Conservation (phyloP, 768 basidiomycete species). For the Crassisporium funariophilum region DNA sequence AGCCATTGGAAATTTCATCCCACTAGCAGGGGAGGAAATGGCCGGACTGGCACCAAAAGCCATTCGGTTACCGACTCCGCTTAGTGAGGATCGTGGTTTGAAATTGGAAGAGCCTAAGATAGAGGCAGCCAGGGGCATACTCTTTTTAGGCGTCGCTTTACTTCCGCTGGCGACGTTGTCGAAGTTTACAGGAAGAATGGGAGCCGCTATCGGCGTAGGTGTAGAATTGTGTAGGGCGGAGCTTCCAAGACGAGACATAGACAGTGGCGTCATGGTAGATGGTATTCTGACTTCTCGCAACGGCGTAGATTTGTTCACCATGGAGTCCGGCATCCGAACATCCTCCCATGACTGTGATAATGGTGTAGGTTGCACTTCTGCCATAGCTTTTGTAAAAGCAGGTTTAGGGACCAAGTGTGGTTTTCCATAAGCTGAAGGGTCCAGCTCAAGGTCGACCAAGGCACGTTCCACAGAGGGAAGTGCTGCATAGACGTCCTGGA, state of each 20-base stretch:
- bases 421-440: conserved; percentile 11
- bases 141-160: conserved; percentile 31
- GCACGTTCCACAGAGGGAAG: conserved; percentile 66
- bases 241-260: conserved; percentile 40
- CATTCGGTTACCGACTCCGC: conserved; percentile 29
- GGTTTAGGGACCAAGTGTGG: conserved; percentile 16
- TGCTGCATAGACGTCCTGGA: conserved; percentile 66
- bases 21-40: conserved; percentile 31
- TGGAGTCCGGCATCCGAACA: conserved; percentile 32
- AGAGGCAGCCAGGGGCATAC: conserved; percentile 24
- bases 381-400: conserved; percentile 4
- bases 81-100: conserved; percentile 23
- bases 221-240: conserved; percentile 21
- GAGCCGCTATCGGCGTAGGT: conserved; percentile 18
- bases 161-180: conserved; percentile 18
- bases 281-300: conserved; percentile 27
- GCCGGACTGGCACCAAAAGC: conserved; percentile 18
- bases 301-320: conserved; percentile 27
- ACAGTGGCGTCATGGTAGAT: conserved; percentile 1
- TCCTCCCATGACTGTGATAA: conserved; percentile 72
- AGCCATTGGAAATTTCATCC: conserved; percentile 26
- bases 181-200: conserved; percentile 24
- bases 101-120: conserved; percentile 21
- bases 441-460: conserved; percentile 48
- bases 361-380: conserved; percentile 22